Evolutionary conservation across 2,329 filamentous ascomycete genomes (phyloP), one percentile per base, ranked within the genome.

Genomic region (Volutella citrinella): DNA sequence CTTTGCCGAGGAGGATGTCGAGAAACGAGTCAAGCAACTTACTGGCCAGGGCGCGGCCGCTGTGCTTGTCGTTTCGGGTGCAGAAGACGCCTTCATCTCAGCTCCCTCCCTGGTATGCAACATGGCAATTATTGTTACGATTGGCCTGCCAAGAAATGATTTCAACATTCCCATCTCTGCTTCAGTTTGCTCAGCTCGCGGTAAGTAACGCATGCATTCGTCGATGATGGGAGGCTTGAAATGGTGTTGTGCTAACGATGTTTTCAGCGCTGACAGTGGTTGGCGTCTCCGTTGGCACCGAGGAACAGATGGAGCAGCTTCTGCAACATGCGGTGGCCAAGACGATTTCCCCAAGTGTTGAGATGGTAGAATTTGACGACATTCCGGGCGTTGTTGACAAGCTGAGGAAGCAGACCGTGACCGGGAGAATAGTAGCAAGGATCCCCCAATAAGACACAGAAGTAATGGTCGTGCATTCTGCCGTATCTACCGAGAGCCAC

Each of bases 41-140:
- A 59, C 56, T 0, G 38, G 28, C 0, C 58, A 60, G 10, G 57
- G 55, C 0, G 55, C 55, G 1, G 43, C 51, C 4, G 56, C 52
- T 5, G 33, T 51, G 0, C 5, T 60, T 2, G 54, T 60, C 0
- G 56, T 58, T 0, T 43, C 57, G 0, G 56, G 42, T 1, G 45
- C 57, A 0, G 43, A 55, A 19, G 45, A 43, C 0, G 57, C 57
- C 0, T 60, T 59, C 2, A 12, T 32, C 0, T 12, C 48, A 11
- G 51, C 56, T 0, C 55, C 55, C 0, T 40, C 4, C 1, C 5
- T 60, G 2, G 52, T 50, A 0, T 40, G 46, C 10, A 55, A 56
- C 2, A 51, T 50, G 43, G 56, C 49, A 4, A 34, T 45, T 0
- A 46, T 59, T 4, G 38, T 54, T 2, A 45, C 39, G 0, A 47